A percentile compares a stretch with the other conserved stretches of the same genome.
phyloP scores from a whole-genome alignment of 1,284 basidiomycete genomes.

The Ceratobasidium sp. region DNA sequence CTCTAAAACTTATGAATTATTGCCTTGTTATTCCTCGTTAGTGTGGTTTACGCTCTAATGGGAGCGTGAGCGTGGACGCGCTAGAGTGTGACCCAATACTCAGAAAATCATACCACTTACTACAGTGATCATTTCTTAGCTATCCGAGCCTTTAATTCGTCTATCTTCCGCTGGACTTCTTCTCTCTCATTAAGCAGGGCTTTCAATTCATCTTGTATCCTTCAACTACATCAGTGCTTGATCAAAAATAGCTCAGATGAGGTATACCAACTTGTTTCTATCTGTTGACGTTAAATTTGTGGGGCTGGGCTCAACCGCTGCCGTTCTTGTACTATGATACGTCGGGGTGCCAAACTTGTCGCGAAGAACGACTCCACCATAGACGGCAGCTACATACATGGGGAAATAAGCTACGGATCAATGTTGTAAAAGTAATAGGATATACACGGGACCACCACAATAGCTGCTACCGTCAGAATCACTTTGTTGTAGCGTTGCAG shows the following conservation, averaged over 20 bases:
- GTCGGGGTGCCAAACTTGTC: slow-evolving; percentile 19
- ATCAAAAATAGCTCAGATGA: not conserved
- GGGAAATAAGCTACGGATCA: not conserved
- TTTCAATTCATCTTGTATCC: slow-evolving; percentile 27
- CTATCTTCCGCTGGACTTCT: slow-evolving; percentile 36
- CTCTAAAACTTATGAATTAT: slow-evolving; percentile 4
- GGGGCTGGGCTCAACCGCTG: not conserved
- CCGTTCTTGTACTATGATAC: not conserved
- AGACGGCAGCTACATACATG: slow-evolving; percentile 16
- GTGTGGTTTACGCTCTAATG: too few species aligned
- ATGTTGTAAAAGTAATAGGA: not conserved
- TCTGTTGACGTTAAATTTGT: not conserved
- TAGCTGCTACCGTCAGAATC: slow-evolving; percentile 11
- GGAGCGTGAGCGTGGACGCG: not conserved
- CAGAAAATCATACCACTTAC: not conserved
- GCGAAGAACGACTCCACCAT: slow-evolving; percentile 36
- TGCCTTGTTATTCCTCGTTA: not conserved
- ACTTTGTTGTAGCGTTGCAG: slow-evolving; percentile 35
- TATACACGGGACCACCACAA: slow-evolving; percentile 30
- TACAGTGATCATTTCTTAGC: not conserved
- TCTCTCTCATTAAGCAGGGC: slow-evolving; percentile 21
- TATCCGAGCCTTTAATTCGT: slow-evolving; percentile 25
- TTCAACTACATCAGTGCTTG: not conserved
- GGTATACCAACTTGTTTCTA: slow-evolving; percentile 6
- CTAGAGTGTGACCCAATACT: not conserved